Evolutionary conservation across 305 asterid genomes (phyloP).

Genomic region (Ilex paraguariensis): DNA sequence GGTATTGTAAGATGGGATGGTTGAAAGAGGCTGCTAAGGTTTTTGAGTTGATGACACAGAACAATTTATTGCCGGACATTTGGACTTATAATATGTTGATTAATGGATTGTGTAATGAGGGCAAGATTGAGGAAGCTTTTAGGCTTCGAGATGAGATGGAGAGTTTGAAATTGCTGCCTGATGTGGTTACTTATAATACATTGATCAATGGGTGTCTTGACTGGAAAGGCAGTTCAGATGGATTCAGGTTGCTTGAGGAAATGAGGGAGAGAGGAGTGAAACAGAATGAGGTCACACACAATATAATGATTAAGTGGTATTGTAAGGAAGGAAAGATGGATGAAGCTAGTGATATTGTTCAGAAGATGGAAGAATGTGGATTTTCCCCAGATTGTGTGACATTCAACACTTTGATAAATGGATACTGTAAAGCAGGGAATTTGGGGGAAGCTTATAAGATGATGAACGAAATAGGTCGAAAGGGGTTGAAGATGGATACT

Average conservation of each 20-base stretch:
- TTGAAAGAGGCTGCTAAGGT: conserved; percentile 69
- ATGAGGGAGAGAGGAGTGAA: conserved; percentile 61
- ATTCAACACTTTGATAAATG: conserved; percentile 71
- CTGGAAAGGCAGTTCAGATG: conserved; percentile 35
- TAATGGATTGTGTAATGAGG: conserved; percentile 48
- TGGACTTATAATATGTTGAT: conserved; percentile 76
- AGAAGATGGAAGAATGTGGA: conserved; percentile 57
- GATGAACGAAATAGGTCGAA: conserved; percentile 59
- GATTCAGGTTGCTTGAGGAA: conserved; percentile 55
- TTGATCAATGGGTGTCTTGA: conserved; percentile 65
- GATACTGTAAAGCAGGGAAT: conserved; percentile 58
- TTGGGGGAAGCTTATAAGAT: conserved; percentile 56
- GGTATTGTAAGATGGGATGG: conserved; percentile 79
- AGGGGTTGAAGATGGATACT: conserved; percentile 76
- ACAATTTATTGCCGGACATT: conserved; percentile 55
- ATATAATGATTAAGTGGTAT: conserved; percentile 75
- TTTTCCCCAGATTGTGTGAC: conserved; percentile 58
- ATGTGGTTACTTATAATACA: conserved; percentile 75
- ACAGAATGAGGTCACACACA: conserved; percentile 56
- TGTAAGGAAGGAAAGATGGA: conserved; percentile 68
- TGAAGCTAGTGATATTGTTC: conserved; percentile 47
- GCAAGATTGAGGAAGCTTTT: conserved; percentile 68
- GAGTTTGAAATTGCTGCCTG: conserved; percentile 58
- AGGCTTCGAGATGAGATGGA: conserved; percentile 62
- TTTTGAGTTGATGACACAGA: conserved; percentile 64